Evolutionary conservation across 2,329 filamentous ascomycete species (phyloP), one percentile per base, ranked within the genome.

Genomic region (Pseudocercospora cruenta): DNA sequence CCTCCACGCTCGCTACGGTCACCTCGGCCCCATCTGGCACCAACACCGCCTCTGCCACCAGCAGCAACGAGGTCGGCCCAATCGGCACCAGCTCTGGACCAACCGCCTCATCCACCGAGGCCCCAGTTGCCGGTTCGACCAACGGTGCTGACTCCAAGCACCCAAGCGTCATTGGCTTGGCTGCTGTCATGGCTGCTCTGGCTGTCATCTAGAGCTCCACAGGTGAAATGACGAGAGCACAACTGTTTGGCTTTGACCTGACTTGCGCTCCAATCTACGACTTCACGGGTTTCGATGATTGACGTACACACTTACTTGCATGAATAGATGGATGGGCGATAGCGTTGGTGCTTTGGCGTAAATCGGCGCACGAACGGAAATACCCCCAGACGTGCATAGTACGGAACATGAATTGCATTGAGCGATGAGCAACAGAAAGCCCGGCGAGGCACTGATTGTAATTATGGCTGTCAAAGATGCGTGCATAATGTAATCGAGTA

Each of bases 351-450:
- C 64, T 69, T 43, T 43, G 69, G 69, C 69, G 69, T 69, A 66
- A 60, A 63, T 49, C 60, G 58, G 55, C 58, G 63, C 49, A 67
- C 55, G 63, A 65, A 68, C 60, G 54, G 64, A 62, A 39, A 65
- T 69, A 69, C 67, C 69, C 69, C 69, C 58, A 55, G 63, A 61
- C 69, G 65, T 71, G 69, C 66, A 68, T 69, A 64, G 36, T 68
- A 33, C 36, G 19, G 22, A 53, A 39, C 43, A 53, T 31, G 55
- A 58, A 3, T 39, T 58, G 55, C 58, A 62, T 64, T 61, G 33
- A 68, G 66, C 66, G 59, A 67, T 43, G 63, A 60, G 58, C 55
- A 68, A 62, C 58, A 67, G 61, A 55, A 55, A 55, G 64, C 64
- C 60, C 69, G 60, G 58, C 61, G 58, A 28, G 64, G 67, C 60